Evolutionary conservation across 2,329 filamentous ascomycete genomes (phyloP).

Genomic region (Monosporascus ibericus): DNA sequence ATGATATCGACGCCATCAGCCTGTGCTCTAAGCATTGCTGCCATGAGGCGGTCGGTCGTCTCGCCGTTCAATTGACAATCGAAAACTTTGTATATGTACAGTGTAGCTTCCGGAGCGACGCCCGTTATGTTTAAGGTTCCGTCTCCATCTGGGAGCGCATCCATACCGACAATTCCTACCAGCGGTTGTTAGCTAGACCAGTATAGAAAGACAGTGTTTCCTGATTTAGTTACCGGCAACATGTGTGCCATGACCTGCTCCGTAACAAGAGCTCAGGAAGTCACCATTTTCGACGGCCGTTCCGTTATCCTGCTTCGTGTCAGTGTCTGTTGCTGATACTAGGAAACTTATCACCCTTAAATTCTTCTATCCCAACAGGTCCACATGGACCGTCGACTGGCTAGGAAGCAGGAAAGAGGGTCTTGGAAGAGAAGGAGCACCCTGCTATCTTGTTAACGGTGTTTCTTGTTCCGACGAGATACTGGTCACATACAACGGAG

Average conservation of each 20-base stretch:
- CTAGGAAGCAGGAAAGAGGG: too few species aligned
- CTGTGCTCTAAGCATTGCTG: constrained; percentile 18
- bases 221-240: constrained; percentile 7
- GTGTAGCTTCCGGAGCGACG: constrained; percentile 9
- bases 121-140: constrained; percentile 8
- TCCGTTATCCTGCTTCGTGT: constrained; percentile 3
- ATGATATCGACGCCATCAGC: constrained; percentile 22
- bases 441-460: too few species aligned
- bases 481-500: neutral
- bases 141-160: constrained; percentile 4
- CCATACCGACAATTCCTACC: constrained; percentile 9
- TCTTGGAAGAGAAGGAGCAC: too few species aligned
- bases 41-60: constrained; percentile 16
- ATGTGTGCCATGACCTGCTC: constrained; percentile 10
- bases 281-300: constrained; percentile 5
- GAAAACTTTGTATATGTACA: constrained; percentile 9
- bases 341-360: too few species aligned
- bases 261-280: constrained; percentile 7
- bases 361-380: too few species aligned
- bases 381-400: too few species aligned
- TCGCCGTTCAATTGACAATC: constrained; percentile 5
- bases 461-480: too few species aligned
- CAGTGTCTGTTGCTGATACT: too few species aligned
- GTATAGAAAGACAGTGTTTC: too few species aligned
- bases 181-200: neutral